Conservation (phyloP, 495 filamentous ascomycete species). For the Copromyces sp. region DNA sequence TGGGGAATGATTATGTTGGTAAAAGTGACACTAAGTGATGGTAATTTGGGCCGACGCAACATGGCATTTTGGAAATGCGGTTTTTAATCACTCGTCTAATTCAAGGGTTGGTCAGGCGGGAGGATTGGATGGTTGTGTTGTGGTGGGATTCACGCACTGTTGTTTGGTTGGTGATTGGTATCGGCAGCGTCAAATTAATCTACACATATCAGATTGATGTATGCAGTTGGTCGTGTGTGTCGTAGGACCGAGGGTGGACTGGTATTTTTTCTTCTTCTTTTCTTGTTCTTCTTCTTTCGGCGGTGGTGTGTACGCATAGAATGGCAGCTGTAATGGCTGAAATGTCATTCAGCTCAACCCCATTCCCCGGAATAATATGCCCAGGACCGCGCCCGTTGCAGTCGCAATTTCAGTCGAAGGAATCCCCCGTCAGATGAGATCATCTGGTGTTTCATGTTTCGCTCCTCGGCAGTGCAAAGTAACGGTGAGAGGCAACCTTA, state of each 20-base stretch:
- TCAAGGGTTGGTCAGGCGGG: not conserved
- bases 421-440: not conserved
- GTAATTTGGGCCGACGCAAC: not conserved
- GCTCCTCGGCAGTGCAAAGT: not conserved
- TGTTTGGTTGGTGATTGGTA: not conserved
- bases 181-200: not conserved
- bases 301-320: not conserved
- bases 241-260: not conserved
- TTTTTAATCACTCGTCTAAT: not conserved
- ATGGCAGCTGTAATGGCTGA: not conserved
- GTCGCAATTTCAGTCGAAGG: not conserved
- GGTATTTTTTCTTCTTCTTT: not conserved
- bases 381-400: not conserved
- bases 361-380: not conserved
- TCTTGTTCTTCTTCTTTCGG: not conserved
- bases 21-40: not conserved
- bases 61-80: constrained; percentile 4
- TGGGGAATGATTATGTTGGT: not conserved
- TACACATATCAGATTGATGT: not conserved
- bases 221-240: not conserved
- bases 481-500: not conserved
- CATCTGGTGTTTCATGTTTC: not conserved
- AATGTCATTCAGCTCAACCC: not conserved
- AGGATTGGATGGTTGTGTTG: not conserved
- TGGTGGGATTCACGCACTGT: not conserved